Evolutionary conservation across 345 rosid genomes (phyloP), one percentile per base, ranked within the genome.

Genomic region (Lepidium sativum): DNA sequence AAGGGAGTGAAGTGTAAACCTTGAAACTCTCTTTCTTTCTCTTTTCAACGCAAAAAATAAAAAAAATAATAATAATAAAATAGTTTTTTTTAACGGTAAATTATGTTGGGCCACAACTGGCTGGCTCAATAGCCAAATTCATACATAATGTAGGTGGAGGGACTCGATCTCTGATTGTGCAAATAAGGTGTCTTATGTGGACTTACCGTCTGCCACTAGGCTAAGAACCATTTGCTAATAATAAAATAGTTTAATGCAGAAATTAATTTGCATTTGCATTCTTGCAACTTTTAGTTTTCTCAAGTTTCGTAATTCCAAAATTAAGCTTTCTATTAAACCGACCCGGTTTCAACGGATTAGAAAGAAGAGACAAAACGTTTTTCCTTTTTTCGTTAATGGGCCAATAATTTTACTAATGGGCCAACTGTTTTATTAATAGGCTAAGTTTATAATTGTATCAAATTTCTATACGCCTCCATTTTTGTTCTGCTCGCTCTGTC

Each of bases 401-500:
- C 7, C 29, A 5, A 25, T 5, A 25, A 25, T 5, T 5, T 27
- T 27, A 27, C 7, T 5, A 27, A 27, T 27, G 56, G 56, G 39
- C 56, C 55, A 29, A n/a, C 7, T 25, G 6, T 34, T 40, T 58
- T 25, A 8, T 1, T 54, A 67, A 55, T 66, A 55, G 71, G 44
- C 38, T 17, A 14, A 4, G 1, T 4, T 52, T 17, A 13, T 20
- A 2, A 8, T 18, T 35, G 16, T 23, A 25, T 37, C 48, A 45
- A 5, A 9, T 47, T 67, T 48, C 39, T 50, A 31, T 3, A 21
- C 53, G 73, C 67, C 65, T 57, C 48, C 65, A 8, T 40, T 31
- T 10, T 32, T 44, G 21, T 10, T n/a, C 29, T 33, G 10, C 18
- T 17, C 2, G 3, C n/a, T 40, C 20, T 14, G 49, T 34, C 58